Percentiles rank a stretch among this genome's conserved stretches.
These are phyloP conservation scores for Hanseniaspora lachancei DNA, from an alignment of 805 yeast genomes.

Conservation along the genomic window DNA sequence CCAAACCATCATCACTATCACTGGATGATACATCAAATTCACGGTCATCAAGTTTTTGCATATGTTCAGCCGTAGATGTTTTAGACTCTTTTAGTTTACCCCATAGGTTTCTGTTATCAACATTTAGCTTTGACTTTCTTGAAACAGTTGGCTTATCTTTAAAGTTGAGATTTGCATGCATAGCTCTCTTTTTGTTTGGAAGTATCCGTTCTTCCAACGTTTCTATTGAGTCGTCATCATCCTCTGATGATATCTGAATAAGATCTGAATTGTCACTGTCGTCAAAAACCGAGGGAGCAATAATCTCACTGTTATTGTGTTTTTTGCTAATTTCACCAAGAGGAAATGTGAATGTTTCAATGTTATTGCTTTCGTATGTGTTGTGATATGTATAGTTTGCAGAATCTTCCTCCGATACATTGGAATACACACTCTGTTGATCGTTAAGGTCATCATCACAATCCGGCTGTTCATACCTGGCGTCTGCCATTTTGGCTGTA, in stretches of 20 bases:
- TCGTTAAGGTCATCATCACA: not conserved
- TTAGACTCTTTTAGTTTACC: not conserved
- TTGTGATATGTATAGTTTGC: not conserved
- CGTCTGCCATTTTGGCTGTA: constrained; percentile 1
- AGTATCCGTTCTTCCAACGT: not conserved
- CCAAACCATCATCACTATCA: not conserved
- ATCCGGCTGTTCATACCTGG: not conserved
- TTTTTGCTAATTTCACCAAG: not conserved
- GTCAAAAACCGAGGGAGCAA: not conserved
- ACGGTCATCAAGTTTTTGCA: not conserved
- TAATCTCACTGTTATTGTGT: not conserved
- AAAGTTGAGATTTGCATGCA: not conserved
- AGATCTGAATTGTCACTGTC: not conserved
- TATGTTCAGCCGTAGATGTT: not conserved
- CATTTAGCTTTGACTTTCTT: not conserved
- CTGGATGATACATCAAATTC: not conserved
- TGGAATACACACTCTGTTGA: not conserved
- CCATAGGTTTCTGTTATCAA: not conserved
- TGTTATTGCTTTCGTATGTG: not conserved
- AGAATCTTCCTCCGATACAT: not conserved
- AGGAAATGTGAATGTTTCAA: not conserved
- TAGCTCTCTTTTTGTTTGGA: not conserved
- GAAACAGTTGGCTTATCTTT: not conserved
- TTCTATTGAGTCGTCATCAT: not conserved
- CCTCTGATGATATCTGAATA: not conserved